Percentiles rank a stretch among this genome's conserved stretches.
Conservation (phyloP, 2,329 filamentous ascomycete species). For the Grosmannia serpens region DNA sequence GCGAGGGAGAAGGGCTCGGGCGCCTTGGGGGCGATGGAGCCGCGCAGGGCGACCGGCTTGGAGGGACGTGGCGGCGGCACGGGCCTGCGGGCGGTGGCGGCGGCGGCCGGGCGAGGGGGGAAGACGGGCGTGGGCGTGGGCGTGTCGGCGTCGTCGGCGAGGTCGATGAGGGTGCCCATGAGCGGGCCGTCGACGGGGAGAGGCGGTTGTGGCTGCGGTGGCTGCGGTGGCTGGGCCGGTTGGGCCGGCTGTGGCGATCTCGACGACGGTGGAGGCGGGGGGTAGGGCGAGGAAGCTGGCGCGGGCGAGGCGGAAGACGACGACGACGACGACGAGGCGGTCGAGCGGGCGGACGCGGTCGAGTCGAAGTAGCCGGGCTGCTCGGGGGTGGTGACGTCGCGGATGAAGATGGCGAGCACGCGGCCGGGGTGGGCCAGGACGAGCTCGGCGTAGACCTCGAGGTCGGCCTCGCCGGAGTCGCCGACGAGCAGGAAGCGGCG, state of each 20-base stretch:
- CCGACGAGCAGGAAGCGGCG: conserved; percentile 85
- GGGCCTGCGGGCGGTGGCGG: conserved; percentile 15
- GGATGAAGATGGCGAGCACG: conserved; percentile 80
- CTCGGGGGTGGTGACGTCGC: conserved; percentile 81
- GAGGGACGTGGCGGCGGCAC: conserved; percentile 42
- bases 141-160: conserved; percentile 37
- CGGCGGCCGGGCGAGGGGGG: neutral
- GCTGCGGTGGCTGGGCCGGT: neutral
- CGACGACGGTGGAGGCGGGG: conserved; percentile 8
- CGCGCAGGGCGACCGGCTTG: conserved; percentile 44
- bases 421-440: conserved; percentile 71
- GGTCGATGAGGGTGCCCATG: conserved; percentile 51
- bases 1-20: neutral
- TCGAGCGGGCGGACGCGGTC: neutral
- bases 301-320: conserved; percentile 7
- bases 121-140: neutral
- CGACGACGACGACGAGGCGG: conserved; percentile 17
- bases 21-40: conserved; percentile 19
- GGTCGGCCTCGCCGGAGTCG: conserved; percentile 90
- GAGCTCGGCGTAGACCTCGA: conserved; percentile 96
- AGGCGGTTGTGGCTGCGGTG: conserved; percentile 2
- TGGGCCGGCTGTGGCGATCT: too few species aligned
- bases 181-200: conserved; percentile 21
- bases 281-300: neutral
- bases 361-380: conserved; percentile 67